Conservation (phyloP, 257 asterid genomes). For the Ilex asprella region DNA sequence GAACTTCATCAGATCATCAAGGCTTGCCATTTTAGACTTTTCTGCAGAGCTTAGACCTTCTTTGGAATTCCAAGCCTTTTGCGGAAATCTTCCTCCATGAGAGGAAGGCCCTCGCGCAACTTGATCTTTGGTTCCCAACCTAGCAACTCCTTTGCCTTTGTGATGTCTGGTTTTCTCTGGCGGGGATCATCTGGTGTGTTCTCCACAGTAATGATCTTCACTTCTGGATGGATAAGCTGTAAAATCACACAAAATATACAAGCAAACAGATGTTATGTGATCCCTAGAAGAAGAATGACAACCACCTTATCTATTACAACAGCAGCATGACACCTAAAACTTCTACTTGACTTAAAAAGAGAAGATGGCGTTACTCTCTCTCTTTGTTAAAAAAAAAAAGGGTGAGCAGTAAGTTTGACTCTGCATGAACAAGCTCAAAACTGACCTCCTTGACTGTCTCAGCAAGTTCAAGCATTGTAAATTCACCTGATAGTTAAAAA, state of each 20-base stretch:
- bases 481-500: constrained; percentile 34
- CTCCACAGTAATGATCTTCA: constrained; percentile 66
- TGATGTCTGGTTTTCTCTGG: constrained; percentile 83
- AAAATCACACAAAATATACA: not conserved
- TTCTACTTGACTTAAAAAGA: too few species aligned
- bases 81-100: constrained; percentile 94
- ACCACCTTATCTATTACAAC: too few species aligned
- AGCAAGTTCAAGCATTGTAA: constrained; percentile 56
- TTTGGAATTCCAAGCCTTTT: constrained; percentile 55
- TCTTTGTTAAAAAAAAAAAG: not conserved
- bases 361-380: too few species aligned
- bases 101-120: constrained; percentile 82
- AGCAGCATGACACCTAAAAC: too few species aligned
- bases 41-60: not conserved
- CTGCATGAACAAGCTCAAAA: not conserved
- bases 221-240: constrained; percentile 82
- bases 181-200: constrained; percentile 99
- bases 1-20: not conserved
- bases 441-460: constrained; percentile 56
- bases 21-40: too few species aligned
- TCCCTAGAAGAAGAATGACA: too few species aligned
- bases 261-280: too few species aligned
- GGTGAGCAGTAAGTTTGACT: not conserved
- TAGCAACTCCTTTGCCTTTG: constrained; percentile 73
- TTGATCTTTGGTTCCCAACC: constrained; percentile 93